Percentiles rank a stretch among this genome's conserved stretches.
Conservation (phyloP, 352 stramenopile species). For the Phytophthora multivora region DNA sequence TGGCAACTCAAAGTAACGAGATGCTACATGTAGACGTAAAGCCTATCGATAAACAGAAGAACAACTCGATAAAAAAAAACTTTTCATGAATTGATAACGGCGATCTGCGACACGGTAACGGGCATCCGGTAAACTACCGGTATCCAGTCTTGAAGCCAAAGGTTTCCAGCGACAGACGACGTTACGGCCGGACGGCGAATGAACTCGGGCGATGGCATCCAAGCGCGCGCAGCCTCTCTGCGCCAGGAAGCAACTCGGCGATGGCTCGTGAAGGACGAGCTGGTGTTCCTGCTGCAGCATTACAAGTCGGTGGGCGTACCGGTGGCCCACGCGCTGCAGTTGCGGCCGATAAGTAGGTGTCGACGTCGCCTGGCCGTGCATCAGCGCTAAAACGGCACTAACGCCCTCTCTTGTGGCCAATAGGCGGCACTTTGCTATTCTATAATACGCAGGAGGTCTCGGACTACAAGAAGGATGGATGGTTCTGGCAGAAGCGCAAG, state of each 20-base stretch:
- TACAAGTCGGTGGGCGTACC: slow-evolving; percentile 49
- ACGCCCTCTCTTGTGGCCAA: background rate
- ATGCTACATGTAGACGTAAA: background rate
- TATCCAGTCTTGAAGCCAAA: slow-evolving; percentile 29
- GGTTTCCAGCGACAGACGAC: slow-evolving; percentile 21
- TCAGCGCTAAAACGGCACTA: background rate
- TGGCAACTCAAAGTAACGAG: background rate
- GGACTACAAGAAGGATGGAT: slow-evolving; percentile 89
- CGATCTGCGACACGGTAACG: slow-evolving; percentile 17
- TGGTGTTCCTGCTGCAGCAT: slow-evolving; percentile 75
- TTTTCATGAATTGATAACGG: too few species aligned
- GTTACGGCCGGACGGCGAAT: slow-evolving; percentile 27
- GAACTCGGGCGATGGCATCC: slow-evolving; percentile 28
- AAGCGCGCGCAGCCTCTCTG: slow-evolving; percentile 43
- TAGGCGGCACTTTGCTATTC: slow-evolving; percentile 75
- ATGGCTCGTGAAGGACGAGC: slow-evolving; percentile 87
- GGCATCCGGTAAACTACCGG: slow-evolving; percentile 14
- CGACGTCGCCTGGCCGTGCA: background rate
- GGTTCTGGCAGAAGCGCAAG: slow-evolving; percentile 87
- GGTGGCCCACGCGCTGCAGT: slow-evolving; percentile 45
- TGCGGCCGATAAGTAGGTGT: slow-evolving; percentile 63
- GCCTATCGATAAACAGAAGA: too few species aligned
- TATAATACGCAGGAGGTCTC: slow-evolving; percentile 65
- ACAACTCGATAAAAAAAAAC: too few species aligned
- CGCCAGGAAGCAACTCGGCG: slow-evolving; percentile 52